Evolutionary conservation across 345 rosid genomes (phyloP), one percentile per base, ranked within the genome.

Genomic region (Syzygium grande): DNA sequence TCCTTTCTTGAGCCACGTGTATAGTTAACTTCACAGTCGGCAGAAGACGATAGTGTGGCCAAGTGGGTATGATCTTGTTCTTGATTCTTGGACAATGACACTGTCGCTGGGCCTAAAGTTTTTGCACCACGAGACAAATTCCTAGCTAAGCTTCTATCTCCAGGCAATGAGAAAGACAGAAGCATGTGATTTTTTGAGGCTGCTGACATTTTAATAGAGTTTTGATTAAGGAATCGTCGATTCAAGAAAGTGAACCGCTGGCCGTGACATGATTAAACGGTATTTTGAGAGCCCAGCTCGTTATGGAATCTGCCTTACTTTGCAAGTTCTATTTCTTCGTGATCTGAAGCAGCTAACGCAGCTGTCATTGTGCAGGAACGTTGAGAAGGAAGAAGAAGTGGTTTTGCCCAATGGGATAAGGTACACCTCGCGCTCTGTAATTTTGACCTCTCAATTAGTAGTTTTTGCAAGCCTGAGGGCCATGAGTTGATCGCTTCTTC

Each of bases 391-490:
- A 87, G 93, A 96, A 88, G 98, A 95, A 92, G 93, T 95, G 5
- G 92, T 93, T 52, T 89, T 96, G 92, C 98, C 98, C 55, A 95
- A 95, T 73, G 99, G 98, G 80, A 91, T 95, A 87, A 95, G 98
- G 99, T 97, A 89, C 51, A 53, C 23, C 41, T 73, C 85, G 14
- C 7, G 51, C 59, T 41, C 51, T 49, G 87, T 30, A 49, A 16
- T 55, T 56, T 85, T 85, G 52, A 41, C 46, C 43, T n/a, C n/a
- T 85, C 61, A 61, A 61, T 34, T 9, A 12, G 5, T 21, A 27
- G 5, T 4, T 46, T 22, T 22, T 38, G 29, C 61, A n/a, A 23
- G 78, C 17, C 30, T 17, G 54, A 58, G 52, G 78, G 52, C 86
- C 34, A 51, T 12, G 86, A 52, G 54, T 19, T 53, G 63, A 84